phyloP scores from a whole-genome alignment of 2,329 filamentous ascomycete species.

The Ophiostoma sp. region DNA sequence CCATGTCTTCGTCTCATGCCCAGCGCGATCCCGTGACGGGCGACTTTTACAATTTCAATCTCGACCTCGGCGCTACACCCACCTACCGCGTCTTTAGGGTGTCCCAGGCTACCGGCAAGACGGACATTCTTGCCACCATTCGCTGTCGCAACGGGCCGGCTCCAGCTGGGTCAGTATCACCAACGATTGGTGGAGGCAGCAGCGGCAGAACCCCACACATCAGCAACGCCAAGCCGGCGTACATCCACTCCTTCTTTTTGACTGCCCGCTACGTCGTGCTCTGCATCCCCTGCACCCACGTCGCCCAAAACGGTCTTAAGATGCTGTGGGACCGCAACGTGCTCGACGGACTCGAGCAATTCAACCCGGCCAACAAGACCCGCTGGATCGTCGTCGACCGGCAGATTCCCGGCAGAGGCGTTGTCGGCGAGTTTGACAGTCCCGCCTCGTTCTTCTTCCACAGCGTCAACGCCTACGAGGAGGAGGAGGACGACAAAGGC shows the following conservation, averaged over 20 bases:
- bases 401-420: constrained; percentile 48
- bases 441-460: constrained; percentile 78
- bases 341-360: constrained; percentile 65
- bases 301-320: constrained; percentile 57
- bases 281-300: constrained; percentile 68
- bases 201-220: neutral
- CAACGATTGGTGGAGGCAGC: neutral
- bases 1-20: constrained; percentile 68
- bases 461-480: constrained; percentile 73
- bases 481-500: constrained; percentile 41
- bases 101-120: constrained; percentile 60
- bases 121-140: constrained; percentile 63
- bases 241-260: constrained; percentile 82
- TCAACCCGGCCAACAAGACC: constrained; percentile 56
- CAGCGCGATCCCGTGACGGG: constrained; percentile 70
- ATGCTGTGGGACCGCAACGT: constrained; percentile 68
- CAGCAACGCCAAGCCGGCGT: constrained; percentile 53
- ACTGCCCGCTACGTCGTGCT: constrained; percentile 70
- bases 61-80: constrained; percentile 57
- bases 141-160: constrained; percentile 42
- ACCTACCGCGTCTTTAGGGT: constrained; percentile 71
- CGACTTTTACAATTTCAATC: constrained; percentile 79
- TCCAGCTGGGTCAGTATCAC: neutral
- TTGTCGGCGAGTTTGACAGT: constrained; percentile 68
- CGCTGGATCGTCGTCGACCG: constrained; percentile 78